Evolutionary conservation across 305 asterid genomes (phyloP).

Genomic region (Fraxinus platypoda): DNA sequence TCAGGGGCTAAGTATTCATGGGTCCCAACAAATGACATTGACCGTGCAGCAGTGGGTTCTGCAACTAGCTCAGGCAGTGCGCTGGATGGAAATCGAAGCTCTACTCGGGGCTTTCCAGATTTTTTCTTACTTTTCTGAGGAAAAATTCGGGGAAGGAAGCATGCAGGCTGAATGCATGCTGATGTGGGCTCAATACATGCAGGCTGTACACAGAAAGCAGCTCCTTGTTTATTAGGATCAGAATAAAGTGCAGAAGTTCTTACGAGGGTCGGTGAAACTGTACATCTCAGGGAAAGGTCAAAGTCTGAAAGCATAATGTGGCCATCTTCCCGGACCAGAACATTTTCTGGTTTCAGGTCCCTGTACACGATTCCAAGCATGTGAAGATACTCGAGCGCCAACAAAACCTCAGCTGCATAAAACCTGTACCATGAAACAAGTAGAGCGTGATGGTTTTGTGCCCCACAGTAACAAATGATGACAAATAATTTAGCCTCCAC

Average conservation of each 20-base stretch:
- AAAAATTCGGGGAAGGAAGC: constrained; percentile 84
- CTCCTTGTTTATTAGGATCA: constrained; percentile 57
- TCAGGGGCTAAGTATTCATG: constrained; percentile 93
- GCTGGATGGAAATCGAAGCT: constrained; percentile 37
- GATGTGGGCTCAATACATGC: constrained; percentile 83
- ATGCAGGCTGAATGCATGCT: constrained; percentile 78
- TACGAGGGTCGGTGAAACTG: constrained; percentile 88
- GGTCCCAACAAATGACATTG: constrained; percentile 97
- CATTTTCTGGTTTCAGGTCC: constrained; percentile 94
- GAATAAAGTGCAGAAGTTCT: constrained; percentile 49
- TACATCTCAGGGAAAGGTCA: constrained; percentile 87
- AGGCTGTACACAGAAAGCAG: constrained; percentile 83
- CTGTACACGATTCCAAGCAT: constrained; percentile 97
- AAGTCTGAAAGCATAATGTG: constrained; percentile 98
- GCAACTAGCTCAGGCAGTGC: constrained; percentile 85
- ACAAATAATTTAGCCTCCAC: background rate
- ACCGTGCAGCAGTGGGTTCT: constrained; percentile 87
- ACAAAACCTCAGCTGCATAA: constrained; percentile 95
- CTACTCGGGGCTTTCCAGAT: constrained; percentile 50
- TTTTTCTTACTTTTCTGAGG: constrained; percentile 64
- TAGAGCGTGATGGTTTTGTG: background rate
- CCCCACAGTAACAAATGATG: background rate
- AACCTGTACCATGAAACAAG: constrained; percentile 48
- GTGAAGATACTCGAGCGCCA: constrained; percentile 96
- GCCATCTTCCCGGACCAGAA: constrained; percentile 97